phyloP scores from a whole-genome alignment of 2,329 filamentous ascomycete genomes.

The Sclerotinia subarctica region DNA sequence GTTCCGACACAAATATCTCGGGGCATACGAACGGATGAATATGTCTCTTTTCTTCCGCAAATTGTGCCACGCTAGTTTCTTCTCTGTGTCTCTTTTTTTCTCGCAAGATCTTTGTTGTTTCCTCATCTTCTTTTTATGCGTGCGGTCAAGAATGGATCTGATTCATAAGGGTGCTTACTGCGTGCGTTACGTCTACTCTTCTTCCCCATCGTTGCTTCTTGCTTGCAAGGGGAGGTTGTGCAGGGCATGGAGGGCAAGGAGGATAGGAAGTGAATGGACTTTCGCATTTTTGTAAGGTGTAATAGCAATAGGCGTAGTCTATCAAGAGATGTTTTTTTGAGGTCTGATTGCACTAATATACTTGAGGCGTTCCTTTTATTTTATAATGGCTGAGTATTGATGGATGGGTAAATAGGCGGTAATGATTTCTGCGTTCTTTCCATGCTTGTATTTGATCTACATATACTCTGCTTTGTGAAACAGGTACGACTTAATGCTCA shows the following conservation, averaged over 20 bases:
- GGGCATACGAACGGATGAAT: slow-evolving; percentile 31
- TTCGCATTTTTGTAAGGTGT: slow-evolving; percentile 41
- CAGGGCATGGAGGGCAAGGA: slow-evolving; percentile 32
- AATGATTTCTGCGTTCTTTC: slow-evolving; percentile 7
- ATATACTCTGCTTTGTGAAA: slow-evolving; percentile 1
- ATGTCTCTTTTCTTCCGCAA: slow-evolving; percentile 26
- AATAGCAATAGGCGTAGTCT: slow-evolving; percentile 43
- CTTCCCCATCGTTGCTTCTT: slow-evolving; percentile 31
- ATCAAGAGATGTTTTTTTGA: slow-evolving; percentile 27
- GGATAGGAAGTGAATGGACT: slow-evolving; percentile 25
- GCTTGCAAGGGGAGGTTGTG: slow-evolving; percentile 21
- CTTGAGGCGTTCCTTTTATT: slow-evolving; percentile 18
- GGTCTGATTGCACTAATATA: slow-evolving; percentile 19
- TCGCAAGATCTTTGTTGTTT: slow-evolving; percentile 38
- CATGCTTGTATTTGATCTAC: neutral
- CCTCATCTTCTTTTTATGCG: slow-evolving; percentile 32
- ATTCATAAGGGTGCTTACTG: slow-evolving; percentile 34
- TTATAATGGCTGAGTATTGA: slow-evolving; percentile 17
- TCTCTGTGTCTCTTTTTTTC: slow-evolving; percentile 33
- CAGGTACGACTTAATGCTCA: neutral
- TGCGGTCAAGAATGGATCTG: slow-evolving; percentile 33
- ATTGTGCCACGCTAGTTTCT: slow-evolving; percentile 37
- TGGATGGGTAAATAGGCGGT: slow-evolving; percentile 12
- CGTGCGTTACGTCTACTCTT: slow-evolving; percentile 26
- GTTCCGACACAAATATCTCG: slow-evolving; percentile 37